Conservation (phyloP, 768 basidiomycete genomes). For the Calocera cornea region DNA sequence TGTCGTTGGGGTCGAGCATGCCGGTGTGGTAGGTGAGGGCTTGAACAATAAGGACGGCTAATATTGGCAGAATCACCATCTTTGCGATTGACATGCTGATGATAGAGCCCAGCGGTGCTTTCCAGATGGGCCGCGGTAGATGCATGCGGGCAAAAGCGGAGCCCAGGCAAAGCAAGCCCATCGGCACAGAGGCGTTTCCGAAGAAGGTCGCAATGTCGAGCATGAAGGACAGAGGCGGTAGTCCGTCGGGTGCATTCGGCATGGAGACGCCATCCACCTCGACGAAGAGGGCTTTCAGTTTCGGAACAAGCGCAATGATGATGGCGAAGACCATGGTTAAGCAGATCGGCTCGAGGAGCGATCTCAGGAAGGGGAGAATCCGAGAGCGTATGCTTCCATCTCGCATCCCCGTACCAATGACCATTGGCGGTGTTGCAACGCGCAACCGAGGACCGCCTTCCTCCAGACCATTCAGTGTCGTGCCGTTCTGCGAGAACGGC, state of each 20-base stretch:
- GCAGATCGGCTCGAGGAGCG: constrained; percentile 36
- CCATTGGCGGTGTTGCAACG: background rate
- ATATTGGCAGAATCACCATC: constrained; percentile 42
- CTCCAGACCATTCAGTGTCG: background rate
- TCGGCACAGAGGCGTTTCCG: constrained; percentile 48
- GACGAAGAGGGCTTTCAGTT: constrained; percentile 50
- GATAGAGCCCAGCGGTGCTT: constrained; percentile 41
- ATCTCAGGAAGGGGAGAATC: constrained; percentile 22
- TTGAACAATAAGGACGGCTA: constrained; percentile 46
- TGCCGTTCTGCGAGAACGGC: background rate
- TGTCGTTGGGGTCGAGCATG: constrained; percentile 38
- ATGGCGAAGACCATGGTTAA: constrained; percentile 42
- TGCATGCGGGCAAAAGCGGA: constrained; percentile 47
- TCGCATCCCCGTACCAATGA: background rate
- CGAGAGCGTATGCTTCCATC: background rate
- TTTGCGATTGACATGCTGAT: constrained; percentile 38
- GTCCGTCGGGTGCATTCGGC: constrained; percentile 46
- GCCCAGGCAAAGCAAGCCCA: constrained; percentile 49
- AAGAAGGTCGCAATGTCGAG: constrained; percentile 45
- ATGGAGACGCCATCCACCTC: constrained; percentile 29
- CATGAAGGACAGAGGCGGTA: constrained; percentile 50
- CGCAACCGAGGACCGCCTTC: background rate
- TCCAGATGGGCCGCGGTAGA: constrained; percentile 28
- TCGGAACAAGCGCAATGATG: constrained; percentile 41
- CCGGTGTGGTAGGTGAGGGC: constrained; percentile 33